Evolutionary conservation across 2,329 filamentous ascomycete genomes (phyloP).

Genomic region (Aspergillus proliferans): DNA sequence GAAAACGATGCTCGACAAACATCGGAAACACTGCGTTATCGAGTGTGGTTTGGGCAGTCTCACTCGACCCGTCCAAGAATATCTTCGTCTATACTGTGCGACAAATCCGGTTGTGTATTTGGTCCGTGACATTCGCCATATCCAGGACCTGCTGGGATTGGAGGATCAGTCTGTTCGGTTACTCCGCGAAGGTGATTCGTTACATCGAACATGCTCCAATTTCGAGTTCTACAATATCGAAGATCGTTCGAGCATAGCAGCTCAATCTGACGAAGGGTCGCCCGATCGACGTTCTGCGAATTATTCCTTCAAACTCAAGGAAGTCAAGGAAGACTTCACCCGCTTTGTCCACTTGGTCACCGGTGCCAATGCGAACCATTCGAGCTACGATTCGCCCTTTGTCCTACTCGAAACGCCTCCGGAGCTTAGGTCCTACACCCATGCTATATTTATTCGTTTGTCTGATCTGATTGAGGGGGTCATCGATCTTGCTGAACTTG

Average conservation of each 20-base stretch:
- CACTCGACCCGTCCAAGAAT: conserved; percentile 36
- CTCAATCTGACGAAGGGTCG: conserved; percentile 25
- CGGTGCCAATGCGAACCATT: conserved; percentile 47
- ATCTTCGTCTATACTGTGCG: conserved; percentile 31
- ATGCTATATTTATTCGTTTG: conserved; percentile 34
- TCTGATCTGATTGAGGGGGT: conserved; percentile 28
- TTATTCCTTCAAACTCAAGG: conserved; percentile 45
- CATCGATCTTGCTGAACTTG: conserved; percentile 47
- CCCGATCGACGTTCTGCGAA: conserved; percentile 41
- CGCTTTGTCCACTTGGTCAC: conserved; percentile 55
- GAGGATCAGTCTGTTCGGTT: conserved; percentile 39
- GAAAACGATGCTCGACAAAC: conserved; percentile 40
- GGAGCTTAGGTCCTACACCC: conserved; percentile 48
- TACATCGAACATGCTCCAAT: conserved; percentile 44
- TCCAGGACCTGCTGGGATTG: conserved; percentile 37
- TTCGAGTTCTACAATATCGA: conserved; percentile 45
- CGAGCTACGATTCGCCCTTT: conserved; percentile 55
- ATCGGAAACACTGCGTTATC: conserved; percentile 36
- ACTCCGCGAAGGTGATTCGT: conserved; percentile 39
- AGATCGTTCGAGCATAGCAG: conserved; percentile 30
- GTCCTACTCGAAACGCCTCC: conserved; percentile 54
- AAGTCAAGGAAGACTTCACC: conserved; percentile 56
- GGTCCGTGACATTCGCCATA: conserved; percentile 35
- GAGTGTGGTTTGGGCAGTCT: conserved; percentile 40
- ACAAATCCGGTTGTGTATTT: conserved; percentile 39